Evolutionary conservation across 306 rosid genomes (phyloP), one percentile per base, ranked within the genome.

Genomic region (Cucurbita argyrosperma): DNA sequence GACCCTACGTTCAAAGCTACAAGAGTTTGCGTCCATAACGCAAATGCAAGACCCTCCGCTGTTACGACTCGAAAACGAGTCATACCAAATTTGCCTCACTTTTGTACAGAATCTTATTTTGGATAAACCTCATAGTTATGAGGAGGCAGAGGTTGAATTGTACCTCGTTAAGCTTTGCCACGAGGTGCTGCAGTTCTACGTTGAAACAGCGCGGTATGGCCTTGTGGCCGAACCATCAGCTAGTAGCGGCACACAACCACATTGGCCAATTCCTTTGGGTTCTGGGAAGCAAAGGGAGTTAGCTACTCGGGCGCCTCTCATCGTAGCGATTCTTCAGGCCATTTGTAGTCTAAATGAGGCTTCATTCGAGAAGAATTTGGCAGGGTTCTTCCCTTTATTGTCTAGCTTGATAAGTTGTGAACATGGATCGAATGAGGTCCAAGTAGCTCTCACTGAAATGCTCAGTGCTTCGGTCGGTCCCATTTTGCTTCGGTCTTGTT

Each of bases 1-100:
- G 66, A 30, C 76, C 18, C 65, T 91, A 69, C 97, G 97, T 56
- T 83, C 96, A 74, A 91, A 83, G 89, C 92, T 95, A 69, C 97
- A 83, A 80, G 99, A 95, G 80, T 88, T 89, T 76, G 92, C 93
- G 67, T 66, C 99, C 21, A 68, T 95, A 81, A 88, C 96, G 55
- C 97, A 95, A 85, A 95, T 95, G 97, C 99, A 91, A 83, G 99
- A 95, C 74, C 99, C 99, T 47, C 99, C 99, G 10, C 78, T 95
- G 63, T 80, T 95, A 74, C 99, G 99, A 21, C 94, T 95, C 21
- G 99, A 95, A 82, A 95, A 88, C 5, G 99, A 91, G 69, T 84
- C 99, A 1, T 95, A 88, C 85, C 97, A 95, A 83, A 83, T 79
- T 61, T 91, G 97, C 87, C 97, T 95, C 72, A 85, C 99, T 53